Base-by-base conservation (phyloP, 441 rosid genomes). In the Omphalea diandra region DNA sequence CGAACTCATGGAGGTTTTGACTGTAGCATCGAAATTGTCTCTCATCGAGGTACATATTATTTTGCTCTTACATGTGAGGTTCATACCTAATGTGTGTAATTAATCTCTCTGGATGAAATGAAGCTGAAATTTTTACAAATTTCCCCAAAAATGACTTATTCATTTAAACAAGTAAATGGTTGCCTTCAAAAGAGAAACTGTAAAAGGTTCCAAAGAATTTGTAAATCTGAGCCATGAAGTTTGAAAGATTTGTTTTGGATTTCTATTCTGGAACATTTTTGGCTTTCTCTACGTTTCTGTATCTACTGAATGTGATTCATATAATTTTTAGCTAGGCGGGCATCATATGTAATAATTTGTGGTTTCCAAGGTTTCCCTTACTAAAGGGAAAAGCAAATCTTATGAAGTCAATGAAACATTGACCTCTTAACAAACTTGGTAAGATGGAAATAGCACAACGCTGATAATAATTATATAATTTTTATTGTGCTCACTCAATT, bases 1-100 rank as follows among this genome's bases (percentile, higher is more conserved):
- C 85, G 94, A 68, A 84, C 83, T 53, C 99, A 95, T 69, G 99
- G 99, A 74, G 99, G 98, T 55, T 90, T 95, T 85, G 99, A 95
- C 81, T 95, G 98, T 71, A 82, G 97, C 77, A 65, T 87, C 36
- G 95, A 90, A 80, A 77, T 95, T 68, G 92, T 95, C 50, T 89
- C 98, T n/a, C 90, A 63, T 69, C 81, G 68, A 89, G 96, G 98
- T 90, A 77, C 17, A 29, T 52, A 18, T 22, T 77, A 1, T 44
- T 67, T 50, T 72, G 11, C 31, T 54, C 36, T 54, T 64, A n/a
- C 36, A 17, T 38, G 26, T 31, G 47, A 44, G 27, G 47, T 55
- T 22, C 70, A 22, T 52, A 20, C 26, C 40, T 38, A 7, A 58
- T 52, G 26, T 38, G 5, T 56, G 27, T 52, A 20, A 14, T 54